These are phyloP conservation scores for Cryptococcus floricola DNA, from an alignment of 1,284 basidiomycete species.

Conservation along the genomic window DNA sequence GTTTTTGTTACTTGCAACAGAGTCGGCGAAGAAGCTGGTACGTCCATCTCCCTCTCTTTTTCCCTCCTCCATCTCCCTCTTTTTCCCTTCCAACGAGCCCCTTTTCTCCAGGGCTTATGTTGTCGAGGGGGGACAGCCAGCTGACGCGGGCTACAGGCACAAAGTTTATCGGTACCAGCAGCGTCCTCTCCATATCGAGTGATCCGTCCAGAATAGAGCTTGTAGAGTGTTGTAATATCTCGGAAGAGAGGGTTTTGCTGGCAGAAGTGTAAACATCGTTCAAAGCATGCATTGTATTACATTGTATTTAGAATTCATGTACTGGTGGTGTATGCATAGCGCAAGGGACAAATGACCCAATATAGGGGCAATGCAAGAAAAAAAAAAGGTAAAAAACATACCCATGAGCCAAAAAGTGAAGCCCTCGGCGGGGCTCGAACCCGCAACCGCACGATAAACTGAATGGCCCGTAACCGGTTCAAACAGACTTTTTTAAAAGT, in stretches of 20 bases:
- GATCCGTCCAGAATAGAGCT: constrained; percentile 45
- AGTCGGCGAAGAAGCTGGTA: constrained; percentile 49
- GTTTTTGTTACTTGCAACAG: constrained; percentile 51
- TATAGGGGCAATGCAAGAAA: too few species aligned
- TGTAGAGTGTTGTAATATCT: constrained; percentile 44
- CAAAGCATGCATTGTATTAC: too few species aligned
- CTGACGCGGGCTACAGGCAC: constrained; percentile 25
- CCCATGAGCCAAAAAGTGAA: too few species aligned
- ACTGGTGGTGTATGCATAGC: too few species aligned
- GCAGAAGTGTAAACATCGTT: constrained; percentile 30
- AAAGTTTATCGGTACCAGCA: constrained; percentile 51
- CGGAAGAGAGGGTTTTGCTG: constrained; percentile 47
- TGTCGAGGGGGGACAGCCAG: neutral
- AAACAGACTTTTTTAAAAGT: too few species aligned
- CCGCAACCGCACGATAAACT: too few species aligned
- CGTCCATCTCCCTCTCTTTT: constrained; percentile 8
- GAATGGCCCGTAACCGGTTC: too few species aligned
- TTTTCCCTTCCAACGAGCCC: neutral
- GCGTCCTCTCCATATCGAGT: constrained; percentile 45
- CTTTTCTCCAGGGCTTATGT: neutral
- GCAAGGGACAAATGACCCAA: too few species aligned
- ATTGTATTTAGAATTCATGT: too few species aligned
- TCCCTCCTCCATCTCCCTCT: neutral
- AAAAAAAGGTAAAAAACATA: too few species aligned
- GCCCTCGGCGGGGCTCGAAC: too few species aligned